These are phyloP conservation scores for Coelastrella sp. DNA, from an alignment of 139 green algal species.

Conservation along the genomic window DNA sequence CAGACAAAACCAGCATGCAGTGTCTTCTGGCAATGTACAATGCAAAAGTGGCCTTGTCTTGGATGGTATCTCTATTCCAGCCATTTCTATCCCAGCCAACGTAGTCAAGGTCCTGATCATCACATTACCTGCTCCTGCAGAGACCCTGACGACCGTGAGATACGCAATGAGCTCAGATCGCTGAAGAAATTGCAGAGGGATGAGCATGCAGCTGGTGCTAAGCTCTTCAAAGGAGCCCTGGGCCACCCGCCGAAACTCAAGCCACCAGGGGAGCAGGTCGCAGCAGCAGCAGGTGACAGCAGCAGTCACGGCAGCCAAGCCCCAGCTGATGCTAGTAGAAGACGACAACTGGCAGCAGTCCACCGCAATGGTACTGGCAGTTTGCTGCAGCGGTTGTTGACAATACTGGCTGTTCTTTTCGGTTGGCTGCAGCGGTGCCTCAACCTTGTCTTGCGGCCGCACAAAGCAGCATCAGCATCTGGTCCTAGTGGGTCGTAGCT, in stretches of 20 bases:
- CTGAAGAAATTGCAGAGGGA: constrained; percentile 44
- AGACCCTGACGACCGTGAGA: constrained; percentile 44
- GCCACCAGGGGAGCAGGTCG: neutral
- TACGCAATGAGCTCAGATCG: constrained; percentile 51
- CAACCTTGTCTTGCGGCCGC: too few species aligned
- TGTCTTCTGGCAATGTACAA: neutral
- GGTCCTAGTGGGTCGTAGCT: too few species aligned
- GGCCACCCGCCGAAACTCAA: constrained; percentile 22
- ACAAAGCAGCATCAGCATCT: too few species aligned
- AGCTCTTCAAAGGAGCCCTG: constrained; percentile 57
- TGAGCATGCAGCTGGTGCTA: constrained; percentile 46
- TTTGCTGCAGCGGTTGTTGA: constrained; percentile 22
- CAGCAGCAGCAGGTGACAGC: neutral
- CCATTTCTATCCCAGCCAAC: neutral
- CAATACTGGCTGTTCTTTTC: neutral
- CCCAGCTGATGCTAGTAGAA: neutral
- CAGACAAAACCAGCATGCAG: neutral
- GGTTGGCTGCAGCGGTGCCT: constrained; percentile 1
- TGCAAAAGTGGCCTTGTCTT: neutral
- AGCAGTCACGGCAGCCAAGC: neutral
- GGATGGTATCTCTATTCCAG: neutral
- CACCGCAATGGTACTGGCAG: neutral
- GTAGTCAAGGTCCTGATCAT: neutral
- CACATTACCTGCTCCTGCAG: constrained; percentile 14
- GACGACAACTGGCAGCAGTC: neutral